Conservation (phyloP, 169 alveolate genomes). For the Plasmodium malariae region DNA sequence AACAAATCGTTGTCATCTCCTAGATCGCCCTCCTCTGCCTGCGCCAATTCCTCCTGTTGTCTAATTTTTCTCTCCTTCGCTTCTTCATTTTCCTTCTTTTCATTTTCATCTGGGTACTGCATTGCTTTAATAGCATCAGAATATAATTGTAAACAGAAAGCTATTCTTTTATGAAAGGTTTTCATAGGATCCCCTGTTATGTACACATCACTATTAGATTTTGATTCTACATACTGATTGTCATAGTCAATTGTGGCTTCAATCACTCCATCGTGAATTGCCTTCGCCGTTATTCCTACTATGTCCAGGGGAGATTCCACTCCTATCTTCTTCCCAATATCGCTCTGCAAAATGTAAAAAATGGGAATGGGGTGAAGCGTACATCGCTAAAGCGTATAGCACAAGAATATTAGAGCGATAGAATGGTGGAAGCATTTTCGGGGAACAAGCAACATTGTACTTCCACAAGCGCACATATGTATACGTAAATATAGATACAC, state of each 20-base stretch:
- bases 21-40: slow-evolving; percentile 71
- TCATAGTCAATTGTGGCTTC: slow-evolving; percentile 95
- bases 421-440: too few species aligned
- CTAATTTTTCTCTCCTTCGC: slow-evolving; percentile 65
- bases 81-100: slow-evolving; percentile 70
- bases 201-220: slow-evolving; percentile 76
- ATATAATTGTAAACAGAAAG: slow-evolving; percentile 93
- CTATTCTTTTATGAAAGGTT: slow-evolving; percentile 93
- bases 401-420: too few species aligned
- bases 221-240: slow-evolving; percentile 85
- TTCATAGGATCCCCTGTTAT: slow-evolving; percentile 88
- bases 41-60: slow-evolving; percentile 75
- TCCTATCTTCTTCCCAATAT: slow-evolving; percentile 92
- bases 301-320: slow-evolving; percentile 92
- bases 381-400: too few species aligned
- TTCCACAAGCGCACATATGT: not conserved
- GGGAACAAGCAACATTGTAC: too few species aligned
- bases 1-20: slow-evolving; percentile 74
- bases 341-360: slow-evolving; percentile 82
- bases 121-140: slow-evolving; percentile 93
- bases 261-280: slow-evolving; percentile 96
- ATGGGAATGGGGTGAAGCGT: too few species aligned
- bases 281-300: slow-evolving; percentile 94
- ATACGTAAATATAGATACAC: not conserved
- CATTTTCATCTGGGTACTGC: slow-evolving; percentile 80